Base-by-base conservation (phyloP, 164 flowering plant genomes). In the Hamamelis virginiana region DNA sequence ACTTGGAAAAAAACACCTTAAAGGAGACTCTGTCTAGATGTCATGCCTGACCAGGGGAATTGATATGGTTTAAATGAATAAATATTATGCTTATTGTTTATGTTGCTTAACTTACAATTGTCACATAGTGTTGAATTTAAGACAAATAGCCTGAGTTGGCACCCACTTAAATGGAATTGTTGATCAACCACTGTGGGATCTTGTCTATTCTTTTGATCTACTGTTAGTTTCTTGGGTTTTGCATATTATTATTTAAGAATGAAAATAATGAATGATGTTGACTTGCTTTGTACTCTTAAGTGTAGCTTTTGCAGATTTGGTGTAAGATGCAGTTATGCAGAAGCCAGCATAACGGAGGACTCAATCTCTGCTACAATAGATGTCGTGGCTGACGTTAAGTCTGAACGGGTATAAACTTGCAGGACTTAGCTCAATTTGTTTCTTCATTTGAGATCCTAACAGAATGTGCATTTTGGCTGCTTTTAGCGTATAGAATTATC, bases 331-430 rank as follows among this genome's bases (percentile, higher is more conserved):
- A 90, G 80, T 63, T 87, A 85, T 81, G 81, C 90, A 46, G 91
- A 73, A 58, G 79, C 87, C 66, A 72, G 76, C 68, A 67, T 80
- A n/a, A 68, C 46, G 50, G 83, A 82, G 53, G 85, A 86, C 72
- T 74, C 71, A 51, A 70, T 64, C 23, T 72, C 86, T 44, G 69
- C 79, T 56, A 71, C 93, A 27, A 91, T 94, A 59, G 96, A 94
- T 81, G 93, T 91, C 69, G 88, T 80, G 25, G 97, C 97, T 62
- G 85, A 94, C 71, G 82, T 91, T 57, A 91, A 83, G 84, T 45
- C 87, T 68, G 97, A 92, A 78, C 72, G 92, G 81, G 98, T 92
- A 69, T 45, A 78, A 53, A 46, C 61, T 43, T 28, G 1, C 14
- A 15, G 12, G 12, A 47, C 21, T 68, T 25, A 41, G 18, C 47